Evolutionary conservation across 1,139 yeast genomes (phyloP).

Genomic region (Geotrichum carabidarum): DNA sequence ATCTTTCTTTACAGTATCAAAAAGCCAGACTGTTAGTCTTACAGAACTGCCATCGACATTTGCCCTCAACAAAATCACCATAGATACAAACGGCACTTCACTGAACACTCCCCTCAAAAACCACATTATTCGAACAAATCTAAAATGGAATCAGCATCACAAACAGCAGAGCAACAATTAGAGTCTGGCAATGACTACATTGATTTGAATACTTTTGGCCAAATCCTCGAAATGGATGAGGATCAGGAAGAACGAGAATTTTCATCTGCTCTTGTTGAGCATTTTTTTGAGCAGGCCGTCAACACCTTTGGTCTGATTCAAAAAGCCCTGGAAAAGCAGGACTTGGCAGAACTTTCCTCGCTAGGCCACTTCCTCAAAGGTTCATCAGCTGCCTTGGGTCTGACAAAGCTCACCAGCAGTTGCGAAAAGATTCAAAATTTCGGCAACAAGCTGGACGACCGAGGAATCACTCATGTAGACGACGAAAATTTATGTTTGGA

Average conservation of each 20-base stretch:
- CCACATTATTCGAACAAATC: too few species aligned
- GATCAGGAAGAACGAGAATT: conserved; percentile 82
- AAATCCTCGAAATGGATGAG: conserved; percentile 87
- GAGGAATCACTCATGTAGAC: conserved; percentile 33
- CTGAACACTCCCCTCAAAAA: too few species aligned
- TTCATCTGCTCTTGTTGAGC: conserved; percentile 66
- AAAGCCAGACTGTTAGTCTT: too few species aligned
- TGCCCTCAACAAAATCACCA: too few species aligned
- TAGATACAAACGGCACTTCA: too few species aligned
- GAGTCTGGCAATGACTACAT: conserved; percentile 48
- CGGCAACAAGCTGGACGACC: conserved; percentile 51
- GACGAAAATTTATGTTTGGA: conserved; percentile 31
- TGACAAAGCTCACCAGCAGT: conserved; percentile 70
- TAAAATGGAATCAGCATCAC: too few species aligned
- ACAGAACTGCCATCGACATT: too few species aligned
- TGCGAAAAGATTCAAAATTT: conserved; percentile 92
- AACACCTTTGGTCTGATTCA: conserved; percentile 74
- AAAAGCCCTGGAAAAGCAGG: conserved; percentile 44
- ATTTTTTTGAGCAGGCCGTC: conserved; percentile 84
- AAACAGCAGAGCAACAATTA: too few species aligned
- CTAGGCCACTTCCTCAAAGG: conserved; percentile 94
- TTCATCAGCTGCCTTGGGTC: conserved; percentile 89
- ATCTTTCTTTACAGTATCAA: too few species aligned
- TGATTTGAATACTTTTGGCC: conserved; percentile 85
- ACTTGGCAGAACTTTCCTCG: conserved; percentile 60